phyloP scores from a whole-genome alignment of 2,329 filamentous ascomycete genomes.

The Cytospora paraplurivora region DNA sequence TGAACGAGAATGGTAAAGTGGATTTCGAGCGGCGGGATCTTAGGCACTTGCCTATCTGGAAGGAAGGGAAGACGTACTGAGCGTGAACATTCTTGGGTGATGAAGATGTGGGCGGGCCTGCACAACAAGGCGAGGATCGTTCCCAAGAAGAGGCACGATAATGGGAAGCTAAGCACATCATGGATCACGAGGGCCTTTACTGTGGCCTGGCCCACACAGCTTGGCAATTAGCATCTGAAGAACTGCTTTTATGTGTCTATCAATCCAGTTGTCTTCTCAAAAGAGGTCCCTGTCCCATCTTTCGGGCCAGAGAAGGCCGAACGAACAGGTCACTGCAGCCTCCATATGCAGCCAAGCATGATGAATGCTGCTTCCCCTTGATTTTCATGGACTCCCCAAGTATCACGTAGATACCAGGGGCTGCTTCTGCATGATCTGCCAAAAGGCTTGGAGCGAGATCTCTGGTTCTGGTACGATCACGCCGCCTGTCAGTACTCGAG shows the following conservation, averaged over 20 bases:
- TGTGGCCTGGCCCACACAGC: too few relatives aligned
- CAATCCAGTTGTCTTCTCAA: not conserved
- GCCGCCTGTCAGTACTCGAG: constrained; percentile 2
- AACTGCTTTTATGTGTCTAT: not conserved
- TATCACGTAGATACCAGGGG: constrained; percentile 14
- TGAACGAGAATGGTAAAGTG: constrained; percentile 22
- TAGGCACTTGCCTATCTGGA: constrained; percentile 21
- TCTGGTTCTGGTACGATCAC: constrained; percentile 16
- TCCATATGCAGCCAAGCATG: not conserved
- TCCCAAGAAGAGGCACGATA: too few relatives aligned
- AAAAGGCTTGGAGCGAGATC: constrained; percentile 23
- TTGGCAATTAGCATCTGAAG: too few relatives aligned
- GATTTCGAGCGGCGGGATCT: constrained; percentile 23
- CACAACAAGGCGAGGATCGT: too few relatives aligned
- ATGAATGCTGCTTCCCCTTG: not conserved
- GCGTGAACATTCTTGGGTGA: not conserved
- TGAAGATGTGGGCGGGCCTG: too few relatives aligned
- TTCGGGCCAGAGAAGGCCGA: not conserved
- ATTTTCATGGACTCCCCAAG: not conserved
- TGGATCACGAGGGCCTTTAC: too few relatives aligned
- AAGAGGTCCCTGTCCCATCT: not conserved
- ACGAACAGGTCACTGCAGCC: not conserved
- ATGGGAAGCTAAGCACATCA: too few relatives aligned
- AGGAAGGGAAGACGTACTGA: constrained; percentile 19
- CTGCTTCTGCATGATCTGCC: constrained; percentile 24